These are phyloP conservation scores for Meyerozyma elateridarum DNA, from an alignment of 1,139 yeast genomes.

Conservation along the genomic window DNA sequence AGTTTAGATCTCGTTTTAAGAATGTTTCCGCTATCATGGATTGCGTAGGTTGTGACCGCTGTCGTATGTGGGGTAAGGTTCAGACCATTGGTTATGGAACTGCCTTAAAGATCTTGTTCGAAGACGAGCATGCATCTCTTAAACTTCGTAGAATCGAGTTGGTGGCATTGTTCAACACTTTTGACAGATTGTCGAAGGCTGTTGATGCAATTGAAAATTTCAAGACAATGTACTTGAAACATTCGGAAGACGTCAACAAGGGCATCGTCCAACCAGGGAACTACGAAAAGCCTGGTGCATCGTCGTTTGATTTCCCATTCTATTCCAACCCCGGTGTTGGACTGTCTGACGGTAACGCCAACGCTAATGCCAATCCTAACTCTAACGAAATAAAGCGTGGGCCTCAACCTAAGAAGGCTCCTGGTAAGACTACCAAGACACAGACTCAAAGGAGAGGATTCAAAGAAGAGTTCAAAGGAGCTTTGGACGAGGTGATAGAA, in stretches of 20 bases:
- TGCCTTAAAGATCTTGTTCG: constrained; percentile 84
- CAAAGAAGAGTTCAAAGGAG: constrained; percentile 46
- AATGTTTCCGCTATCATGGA: constrained; percentile 94
- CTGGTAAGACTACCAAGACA: constrained; percentile 7
- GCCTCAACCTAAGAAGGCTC: constrained; percentile 1
- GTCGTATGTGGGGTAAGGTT: constrained; percentile 96
- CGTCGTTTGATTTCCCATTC: constrained; percentile 42
- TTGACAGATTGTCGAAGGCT: constrained; percentile 86
- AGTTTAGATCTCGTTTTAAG: constrained; percentile 77
- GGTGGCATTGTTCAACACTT: constrained; percentile 86
- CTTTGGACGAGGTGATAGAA: constrained; percentile 50
- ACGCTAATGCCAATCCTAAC: constrained; percentile 1
- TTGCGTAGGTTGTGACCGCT: constrained; percentile 97
- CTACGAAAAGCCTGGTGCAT: constrained; percentile 26
- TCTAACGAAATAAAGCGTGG: not conserved
- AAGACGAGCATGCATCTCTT: constrained; percentile 50
- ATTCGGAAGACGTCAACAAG: constrained; percentile 36
- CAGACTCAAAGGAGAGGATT: constrained; percentile 20
- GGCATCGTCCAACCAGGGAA: constrained; percentile 42
- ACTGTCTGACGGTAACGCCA: constrained; percentile 3
- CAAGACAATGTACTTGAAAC: constrained; percentile 48
- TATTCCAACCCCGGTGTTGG: constrained; percentile 13
- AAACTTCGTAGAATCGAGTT: constrained; percentile 77
- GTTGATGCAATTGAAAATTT: constrained; percentile 70
- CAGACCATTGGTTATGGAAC: constrained; percentile 98